These are phyloP conservation scores for Piloderma croceum DNA, from an alignment of 768 basidiomycete genomes.

Conservation along the genomic window DNA sequence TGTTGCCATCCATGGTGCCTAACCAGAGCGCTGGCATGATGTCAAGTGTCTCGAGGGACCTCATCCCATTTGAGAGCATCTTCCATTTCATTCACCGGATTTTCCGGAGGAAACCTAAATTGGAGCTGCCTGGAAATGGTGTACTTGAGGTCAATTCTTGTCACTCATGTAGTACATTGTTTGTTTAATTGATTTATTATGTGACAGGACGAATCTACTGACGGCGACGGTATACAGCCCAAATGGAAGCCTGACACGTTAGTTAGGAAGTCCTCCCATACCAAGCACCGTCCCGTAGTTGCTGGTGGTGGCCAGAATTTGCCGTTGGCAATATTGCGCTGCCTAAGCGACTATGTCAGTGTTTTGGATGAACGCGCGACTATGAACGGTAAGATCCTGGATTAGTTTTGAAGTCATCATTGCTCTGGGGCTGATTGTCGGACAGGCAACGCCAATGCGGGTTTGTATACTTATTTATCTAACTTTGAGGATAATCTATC, in stretches of 20 bases:
- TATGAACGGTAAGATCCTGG: constrained; percentile 42
- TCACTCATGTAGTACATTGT: too few species aligned
- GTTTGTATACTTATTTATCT: constrained; percentile 43
- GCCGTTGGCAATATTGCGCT: constrained; percentile 50
- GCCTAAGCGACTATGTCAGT: constrained; percentile 54
- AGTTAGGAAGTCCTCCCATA: not conserved
- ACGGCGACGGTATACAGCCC: too few species aligned
- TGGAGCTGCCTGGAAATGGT: too few species aligned
- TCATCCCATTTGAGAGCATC: constrained; percentile 24
- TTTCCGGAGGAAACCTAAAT: constrained; percentile 5
- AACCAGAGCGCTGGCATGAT: constrained; percentile 5
- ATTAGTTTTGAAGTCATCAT: not conserved
- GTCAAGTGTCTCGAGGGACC: constrained; percentile 17
- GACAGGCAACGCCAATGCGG: constrained; percentile 44
- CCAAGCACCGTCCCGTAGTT: constrained; percentile 27
- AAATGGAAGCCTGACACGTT: too few species aligned
- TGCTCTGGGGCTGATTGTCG: not conserved
- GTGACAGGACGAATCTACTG: too few species aligned
- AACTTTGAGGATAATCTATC: constrained; percentile 50
- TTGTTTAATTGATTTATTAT: too few species aligned
- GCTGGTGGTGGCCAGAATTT: constrained; percentile 48
- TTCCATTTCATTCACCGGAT: constrained; percentile 6
- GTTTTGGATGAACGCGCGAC: constrained; percentile 54
- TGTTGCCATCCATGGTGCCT: constrained; percentile 5
- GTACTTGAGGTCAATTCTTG: too few species aligned